Conservation (phyloP, 441 rosid genomes). For the Erodium trifolium region DNA sequence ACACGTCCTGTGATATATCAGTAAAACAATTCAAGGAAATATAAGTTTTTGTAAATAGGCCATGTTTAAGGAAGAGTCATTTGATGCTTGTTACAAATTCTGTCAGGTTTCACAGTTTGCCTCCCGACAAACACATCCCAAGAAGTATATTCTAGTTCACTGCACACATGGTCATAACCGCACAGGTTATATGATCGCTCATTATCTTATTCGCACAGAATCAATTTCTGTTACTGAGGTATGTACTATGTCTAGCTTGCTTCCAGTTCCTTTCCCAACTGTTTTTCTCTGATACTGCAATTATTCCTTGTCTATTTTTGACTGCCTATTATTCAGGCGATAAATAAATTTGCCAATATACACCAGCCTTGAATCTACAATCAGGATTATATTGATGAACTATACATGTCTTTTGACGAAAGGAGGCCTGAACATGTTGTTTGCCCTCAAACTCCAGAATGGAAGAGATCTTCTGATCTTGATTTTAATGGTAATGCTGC, state of each 20-base stretch:
- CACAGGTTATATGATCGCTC: conserved; percentile 93
- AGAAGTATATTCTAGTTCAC: conserved; percentile 85
- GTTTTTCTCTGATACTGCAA: conserved; percentile 8
- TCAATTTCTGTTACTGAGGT: conserved; percentile 88
- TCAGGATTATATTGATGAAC: conserved; percentile 74
- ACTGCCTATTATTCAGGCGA: conserved; percentile 48
- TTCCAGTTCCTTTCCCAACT: conserved; percentile 5
- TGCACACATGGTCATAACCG: conserved; percentile 99
- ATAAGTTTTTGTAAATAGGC: background rate
- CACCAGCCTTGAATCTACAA: conserved; percentile 99
- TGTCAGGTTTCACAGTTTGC: conserved; percentile 5
- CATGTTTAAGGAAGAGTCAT: background rate
- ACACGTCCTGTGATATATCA: background rate
- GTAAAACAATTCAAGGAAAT: background rate
- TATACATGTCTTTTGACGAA: conserved; percentile 83
- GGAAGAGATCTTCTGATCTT: conserved; percentile 90
- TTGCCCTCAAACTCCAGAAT: conserved; percentile 90
- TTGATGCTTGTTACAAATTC: conserved; percentile 3
- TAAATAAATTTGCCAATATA: conserved; percentile 67
- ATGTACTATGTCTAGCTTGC: conserved; percentile 12
- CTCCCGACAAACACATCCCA: conserved; percentile 54
- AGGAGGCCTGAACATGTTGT: conserved; percentile 59
- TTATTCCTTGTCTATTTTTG: conserved; percentile 13
- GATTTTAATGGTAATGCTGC: conserved; percentile 96
- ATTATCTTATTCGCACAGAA: conserved; percentile 80